Percentiles rank a stretch among this genome's conserved stretches.
phyloP scores from a whole-genome alignment of 768 basidiomycete species.

The Kwoniella botswanensis region DNA sequence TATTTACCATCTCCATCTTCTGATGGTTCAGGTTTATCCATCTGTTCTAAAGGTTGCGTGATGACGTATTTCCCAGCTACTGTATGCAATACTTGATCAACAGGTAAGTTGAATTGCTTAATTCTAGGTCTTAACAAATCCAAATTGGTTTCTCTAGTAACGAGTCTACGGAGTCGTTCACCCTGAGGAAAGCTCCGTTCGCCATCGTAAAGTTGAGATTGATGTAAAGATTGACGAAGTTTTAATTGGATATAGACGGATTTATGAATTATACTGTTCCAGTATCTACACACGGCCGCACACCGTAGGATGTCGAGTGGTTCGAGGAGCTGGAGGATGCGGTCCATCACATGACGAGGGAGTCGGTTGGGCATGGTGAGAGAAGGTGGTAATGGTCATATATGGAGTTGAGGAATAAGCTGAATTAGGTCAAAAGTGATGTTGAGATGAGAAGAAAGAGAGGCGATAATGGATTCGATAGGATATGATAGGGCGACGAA shows the following conservation, averaged over 20 bases:
- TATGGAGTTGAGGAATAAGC: neutral
- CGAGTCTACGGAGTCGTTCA: neutral
- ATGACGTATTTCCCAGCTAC: slow-evolving; percentile 16
- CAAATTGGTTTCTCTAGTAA: slow-evolving; percentile 17
- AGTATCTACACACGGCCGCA: slow-evolving; percentile 3
- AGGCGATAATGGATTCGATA: neutral
- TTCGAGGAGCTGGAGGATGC: neutral
- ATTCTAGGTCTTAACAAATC: slow-evolving; percentile 8
- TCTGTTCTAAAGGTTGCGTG: slow-evolving; percentile 9
- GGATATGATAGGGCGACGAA: neutral
- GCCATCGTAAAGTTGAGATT: neutral
- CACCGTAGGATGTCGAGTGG: slow-evolving; percentile 5
- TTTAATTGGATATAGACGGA: slow-evolving; percentile 10
- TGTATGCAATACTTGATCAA: slow-evolving; percentile 8
- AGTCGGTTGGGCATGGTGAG: neutral
- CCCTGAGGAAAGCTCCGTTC: slow-evolving; percentile 2
- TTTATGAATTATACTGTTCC: slow-evolving; percentile 7
- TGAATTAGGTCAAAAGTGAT: neutral
- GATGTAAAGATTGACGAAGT: slow-evolving; percentile 10
- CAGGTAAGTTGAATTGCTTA: neutral
- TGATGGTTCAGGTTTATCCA: neutral
- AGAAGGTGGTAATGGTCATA: neutral
- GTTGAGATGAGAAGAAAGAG: neutral
- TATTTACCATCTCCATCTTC: slow-evolving; percentile 5
- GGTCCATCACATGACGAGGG: neutral